Percentiles rank a stretch among this genome's conserved stretches.
Conservation (phyloP, 2,329 filamentous ascomycete species). For the Myriangium duriaei region DNA sequence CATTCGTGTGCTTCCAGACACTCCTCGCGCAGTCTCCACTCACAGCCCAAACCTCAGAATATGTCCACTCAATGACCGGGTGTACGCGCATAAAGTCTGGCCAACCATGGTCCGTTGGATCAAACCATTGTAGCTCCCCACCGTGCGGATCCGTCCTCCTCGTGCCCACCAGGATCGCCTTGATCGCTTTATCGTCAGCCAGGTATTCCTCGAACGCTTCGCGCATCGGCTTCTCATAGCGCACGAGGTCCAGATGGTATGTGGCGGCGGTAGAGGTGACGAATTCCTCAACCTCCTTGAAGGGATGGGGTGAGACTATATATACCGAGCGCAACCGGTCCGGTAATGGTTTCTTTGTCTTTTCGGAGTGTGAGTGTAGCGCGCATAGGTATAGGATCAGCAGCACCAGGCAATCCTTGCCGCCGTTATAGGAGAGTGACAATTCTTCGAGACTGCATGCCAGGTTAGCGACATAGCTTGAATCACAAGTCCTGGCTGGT, state of each 20-base stretch:
- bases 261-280: constrained; percentile 51
- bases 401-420: constrained; percentile 93
- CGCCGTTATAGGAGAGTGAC: constrained; percentile 90
- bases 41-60: constrained; percentile 86
- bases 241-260: constrained; percentile 65
- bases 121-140: constrained; percentile 64
- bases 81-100: constrained; percentile 86
- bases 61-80: constrained; percentile 96
- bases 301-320: constrained; percentile 73
- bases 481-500: neutral
- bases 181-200: constrained; percentile 47
- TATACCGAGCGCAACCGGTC: constrained; percentile 67
- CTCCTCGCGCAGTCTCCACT: constrained; percentile 29
- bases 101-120: constrained; percentile 80
- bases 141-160: constrained; percentile 88
- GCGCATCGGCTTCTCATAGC: constrained; percentile 69
- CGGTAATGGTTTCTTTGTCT: constrained; percentile 10
- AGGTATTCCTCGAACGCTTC: constrained; percentile 70
- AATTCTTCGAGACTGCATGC: constrained; percentile 56
- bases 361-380: constrained; percentile 28
- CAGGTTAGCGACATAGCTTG: constrained; percentile 9
- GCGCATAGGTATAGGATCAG: constrained; percentile 71
- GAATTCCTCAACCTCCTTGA: constrained; percentile 75
- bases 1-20: neutral
- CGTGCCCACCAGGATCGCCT: constrained; percentile 78